Base-by-base conservation (phyloP, 805 yeast genomes). In the Zygoascus bituminiphila region DNA sequence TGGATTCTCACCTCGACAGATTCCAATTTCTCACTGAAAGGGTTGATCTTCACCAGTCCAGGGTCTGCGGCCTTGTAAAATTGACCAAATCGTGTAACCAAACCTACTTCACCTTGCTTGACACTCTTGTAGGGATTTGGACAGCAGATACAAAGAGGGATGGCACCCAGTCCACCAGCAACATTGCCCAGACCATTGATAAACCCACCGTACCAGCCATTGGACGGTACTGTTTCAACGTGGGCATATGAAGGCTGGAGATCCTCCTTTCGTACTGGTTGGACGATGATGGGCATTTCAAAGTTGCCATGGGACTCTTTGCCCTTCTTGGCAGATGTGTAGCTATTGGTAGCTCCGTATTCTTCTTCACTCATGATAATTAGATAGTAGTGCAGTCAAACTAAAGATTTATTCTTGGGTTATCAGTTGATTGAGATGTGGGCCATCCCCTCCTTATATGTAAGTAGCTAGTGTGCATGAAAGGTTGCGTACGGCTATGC, bases 51-150 rank as follows among this genome's bases (percentile, higher is more conserved):
- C 15, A 75, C 68, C 39, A 81, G 71, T 43, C 88, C 88, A 4
- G 88, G 87, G 60, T 82, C 87, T 25, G 77, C 82, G 9, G 81
- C 71, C 60, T 79, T 70, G 48, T 81, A 68, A 51, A 82, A 68
- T 46, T 82, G 79, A 55, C 88, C 88, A 59, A 80, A 82, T 36
- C 74, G 72, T 47, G 83, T 81, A 45, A 82, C 69, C 49, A 82
- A 70, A 12, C 88, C 88, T 48, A 82, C 87, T 50, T 75, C 68
- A 59, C 88, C 88, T 65, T 82, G 85, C 23, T 72, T 61, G 23
- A 82, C 84, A 31, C 71, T 67, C 56, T 72, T 68, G 66, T 76
- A 82, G 7, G 86, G 86, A 59, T 79, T 80, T 7, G 73, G 62
- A 54, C 69, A 72, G 58, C 83, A 78, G 46, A 71, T 58, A 57